phyloP scores from a whole-genome alignment of 2,329 filamentous ascomycete genomes.

The Aspergillus clavatus region DNA sequence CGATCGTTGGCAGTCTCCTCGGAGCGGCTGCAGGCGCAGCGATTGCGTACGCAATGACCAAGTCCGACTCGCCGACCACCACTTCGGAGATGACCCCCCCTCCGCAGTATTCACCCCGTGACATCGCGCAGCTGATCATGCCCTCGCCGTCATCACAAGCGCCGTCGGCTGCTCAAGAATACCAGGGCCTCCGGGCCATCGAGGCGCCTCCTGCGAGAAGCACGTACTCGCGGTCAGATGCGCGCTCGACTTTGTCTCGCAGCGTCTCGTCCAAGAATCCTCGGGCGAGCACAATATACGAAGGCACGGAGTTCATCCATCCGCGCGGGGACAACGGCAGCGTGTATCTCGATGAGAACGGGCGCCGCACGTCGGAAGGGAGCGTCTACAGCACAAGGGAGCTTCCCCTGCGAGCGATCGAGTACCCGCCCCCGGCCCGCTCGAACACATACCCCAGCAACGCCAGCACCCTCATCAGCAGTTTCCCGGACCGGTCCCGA shows the following conservation, averaged over 20 bases:
- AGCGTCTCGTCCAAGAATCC: conserved; percentile 38
- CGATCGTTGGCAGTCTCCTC: conserved; percentile 69
- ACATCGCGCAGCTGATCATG: conserved; percentile 23
- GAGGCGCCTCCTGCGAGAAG: conserved; percentile 28
- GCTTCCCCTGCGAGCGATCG: conserved; percentile 37
- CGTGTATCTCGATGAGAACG: conserved; percentile 24
- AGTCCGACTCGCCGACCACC: conserved; percentile 49
- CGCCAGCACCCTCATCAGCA: conserved; percentile 41
- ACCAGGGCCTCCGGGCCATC: conserved; percentile 28
- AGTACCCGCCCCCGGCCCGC: conserved; percentile 30
- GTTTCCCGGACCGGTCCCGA: conserved; percentile 34
- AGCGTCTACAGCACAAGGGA: conserved; percentile 34
- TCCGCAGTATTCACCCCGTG: conserved; percentile 22
- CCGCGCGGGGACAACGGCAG: conserved; percentile 13
- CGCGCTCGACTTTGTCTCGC: conserved; percentile 29
- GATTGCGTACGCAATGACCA: conserved; percentile 69
- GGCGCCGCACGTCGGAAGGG: conserved; percentile 35
- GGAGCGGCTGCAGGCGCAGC: conserved; percentile 75
- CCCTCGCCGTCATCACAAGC: conserved; percentile 22
- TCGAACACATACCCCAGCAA: conserved; percentile 25
- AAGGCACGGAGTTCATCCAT: conserved; percentile 32
- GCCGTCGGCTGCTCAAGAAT: conserved; percentile 19
- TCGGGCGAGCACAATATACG: conserved; percentile 39
- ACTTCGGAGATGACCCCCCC: conserved; percentile 21
- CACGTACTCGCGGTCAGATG: conserved; percentile 25